Evolutionary conservation across 78 protist genomes (phyloP), one percentile per base, ranked within the genome.

Genomic region (Cavenderia fasciculata): DNA sequence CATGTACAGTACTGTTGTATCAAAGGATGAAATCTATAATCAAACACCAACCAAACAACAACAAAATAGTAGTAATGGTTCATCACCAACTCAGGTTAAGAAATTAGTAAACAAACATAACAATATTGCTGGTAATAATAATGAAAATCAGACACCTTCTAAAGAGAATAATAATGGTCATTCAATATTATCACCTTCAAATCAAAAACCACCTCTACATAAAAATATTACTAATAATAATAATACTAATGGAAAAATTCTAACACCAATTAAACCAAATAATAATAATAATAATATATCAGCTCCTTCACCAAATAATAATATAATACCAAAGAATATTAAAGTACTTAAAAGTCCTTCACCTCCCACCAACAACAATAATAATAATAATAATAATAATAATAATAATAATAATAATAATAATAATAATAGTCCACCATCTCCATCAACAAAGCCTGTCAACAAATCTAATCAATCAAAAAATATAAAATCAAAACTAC

Each of bases 401-500:
- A 31, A 27, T 25, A 63, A 56, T 56, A 56, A 63, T 19, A 63
- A 63, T 63, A 63, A 36, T 27, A 63, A 63, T 63, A 40, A n/a
- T 69, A 69, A 29, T 68, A 46, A 23, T 68, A 31, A 6, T 57
- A 63, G 46, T 54, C 47, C 59, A 46, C 41, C 56, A 23, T 51
- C 47, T 25, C 43, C 21, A 51, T 25, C 43, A 33, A 4, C 16
- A 31, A 40, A n/a, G 44, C 56, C 49, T 25, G 63, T 57, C 34
- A 21, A 16, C 6, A 33, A 74, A 56, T 7, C 4, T 14, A 65
- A 56, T 1, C 4, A 74, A 12, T 43, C 25, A 29, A 34, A 59
- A 52, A 82, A 51, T 21, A 7, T 65, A 33, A 68, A 52, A n/a
- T 68, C 89, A 68, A 82, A 82, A 56, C 59, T 54, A 82, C 72